These are phyloP conservation scores for Trichoderma brevicompactum DNA, from an alignment of 2,329 filamentous ascomycete genomes.

Conservation along the genomic window DNA sequence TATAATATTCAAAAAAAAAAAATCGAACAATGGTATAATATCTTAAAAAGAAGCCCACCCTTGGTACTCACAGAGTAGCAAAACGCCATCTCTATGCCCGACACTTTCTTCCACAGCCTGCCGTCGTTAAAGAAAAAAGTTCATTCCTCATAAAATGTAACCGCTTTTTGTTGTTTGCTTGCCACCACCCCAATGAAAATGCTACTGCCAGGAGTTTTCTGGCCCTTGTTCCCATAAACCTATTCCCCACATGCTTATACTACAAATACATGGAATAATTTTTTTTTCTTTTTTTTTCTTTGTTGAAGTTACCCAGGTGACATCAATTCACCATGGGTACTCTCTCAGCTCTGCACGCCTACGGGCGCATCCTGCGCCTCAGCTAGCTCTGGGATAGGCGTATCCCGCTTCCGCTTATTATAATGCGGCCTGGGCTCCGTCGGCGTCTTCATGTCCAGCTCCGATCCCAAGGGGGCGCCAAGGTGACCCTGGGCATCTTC, in stretches of 20 bases:
- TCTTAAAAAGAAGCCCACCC: neutral
- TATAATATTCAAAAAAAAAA: neutral
- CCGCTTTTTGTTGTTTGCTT: neutral
- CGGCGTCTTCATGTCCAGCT: conserved; percentile 48
- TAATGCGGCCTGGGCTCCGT: conserved; percentile 36
- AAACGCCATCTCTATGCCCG: neutral
- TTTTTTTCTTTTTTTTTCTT: neutral
- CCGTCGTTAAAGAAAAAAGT: conserved; percentile 1
- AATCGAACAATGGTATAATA: conserved; percentile 13
- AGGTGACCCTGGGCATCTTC: conserved; percentile 38
- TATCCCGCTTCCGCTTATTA: conserved; percentile 32
- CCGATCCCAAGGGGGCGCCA: conserved; percentile 35
- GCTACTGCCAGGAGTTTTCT: neutral
- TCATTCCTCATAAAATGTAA: conserved; percentile 1
- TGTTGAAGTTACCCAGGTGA: too few species aligned
- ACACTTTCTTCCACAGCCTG: neutral
- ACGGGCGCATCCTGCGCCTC: conserved; percentile 21
- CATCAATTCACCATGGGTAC: too few species aligned
- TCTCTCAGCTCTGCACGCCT: conserved; percentile 10
- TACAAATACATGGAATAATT: neutral
- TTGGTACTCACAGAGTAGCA: neutral
- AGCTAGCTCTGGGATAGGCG: conserved; percentile 36
- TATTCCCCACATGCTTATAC: neutral
- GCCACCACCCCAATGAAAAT: neutral
- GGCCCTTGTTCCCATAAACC: too few species aligned